Base-by-base conservation (phyloP, 2,329 filamentous ascomycete genomes). In the Geosmithia putterillii region DNA sequence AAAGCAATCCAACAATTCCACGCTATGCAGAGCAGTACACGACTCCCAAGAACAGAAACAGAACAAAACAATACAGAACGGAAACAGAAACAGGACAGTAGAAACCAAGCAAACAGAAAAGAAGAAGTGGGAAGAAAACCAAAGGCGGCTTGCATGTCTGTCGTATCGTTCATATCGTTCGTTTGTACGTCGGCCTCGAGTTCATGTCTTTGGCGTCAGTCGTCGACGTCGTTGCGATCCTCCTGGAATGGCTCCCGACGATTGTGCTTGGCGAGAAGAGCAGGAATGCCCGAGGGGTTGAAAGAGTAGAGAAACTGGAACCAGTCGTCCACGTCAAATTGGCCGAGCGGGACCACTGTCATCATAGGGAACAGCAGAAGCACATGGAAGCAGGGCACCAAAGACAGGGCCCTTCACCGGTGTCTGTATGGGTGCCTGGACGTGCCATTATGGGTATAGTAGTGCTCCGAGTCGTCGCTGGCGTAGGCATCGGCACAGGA, bases 401-500 rank as follows among this genome's bases (percentile, higher is more conserved):
- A 71, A 73, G 71, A 74, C 67, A 67, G 47, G 17, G 73, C 61
- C 34, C 51, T 74, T 76, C 71, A 77, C 54, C 70, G 64, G 51
- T 67, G 65, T 58, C 62, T 62, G n/a, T n/a, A n/a, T n/a, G n/a
- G n/a, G n/a, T n/a, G n/a, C 46, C 60, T 64, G 53, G 59, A 58
- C 3, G 71, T 74, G 28, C 28, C 28, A 36, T 64, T 63, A 50
- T 63, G 57, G 56, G 71, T 75, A 52, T 70, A 60, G 54, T 76
- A 75, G n/a, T n/a, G n/a, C 45, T 70, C 70, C 7, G 72, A 74
- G 58, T 76, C 72, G 17, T 72, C 70, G 54, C 76, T 74, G 42
- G 51, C 57, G 47, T 64, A 63, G 23, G 52, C 54, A 43, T 62
- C 58, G 23, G 64, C 56, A 46, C 64, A 58, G 23, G 23, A 6